Percentiles rank a stretch among this genome's conserved stretches.
phyloP scores from a whole-genome alignment of 495 filamentous ascomycete species.

The Amniculicola lignicola region DNA sequence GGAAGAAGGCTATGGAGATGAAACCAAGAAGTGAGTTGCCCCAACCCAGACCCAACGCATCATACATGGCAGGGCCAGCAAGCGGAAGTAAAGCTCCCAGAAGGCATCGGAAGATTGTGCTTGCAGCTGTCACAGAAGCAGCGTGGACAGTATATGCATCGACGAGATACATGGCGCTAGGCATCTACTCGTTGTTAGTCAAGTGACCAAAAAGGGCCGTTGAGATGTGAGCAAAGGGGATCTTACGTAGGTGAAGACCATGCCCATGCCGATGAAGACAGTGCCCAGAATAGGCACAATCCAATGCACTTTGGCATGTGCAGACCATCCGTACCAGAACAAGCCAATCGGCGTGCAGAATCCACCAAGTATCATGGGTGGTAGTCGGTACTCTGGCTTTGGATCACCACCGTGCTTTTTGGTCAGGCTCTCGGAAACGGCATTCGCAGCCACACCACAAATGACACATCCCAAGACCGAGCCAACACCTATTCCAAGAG shows the following conservation, averaged over 20 bases:
- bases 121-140: slow-evolving; percentile 26
- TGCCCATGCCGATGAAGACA: slow-evolving; percentile 32
- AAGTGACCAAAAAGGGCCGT: too few relatives aligned
- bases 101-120: slow-evolving; percentile 23
- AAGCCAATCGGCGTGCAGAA: slow-evolving; percentile 17
- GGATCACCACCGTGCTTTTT: neutral
- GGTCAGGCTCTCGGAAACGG: slow-evolving; percentile 8
- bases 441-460: too few relatives aligned
- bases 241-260: too few relatives aligned
- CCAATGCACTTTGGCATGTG: slow-evolving; percentile 34
- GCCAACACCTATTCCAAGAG: slow-evolving; percentile 27
- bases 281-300: slow-evolving; percentile 36
- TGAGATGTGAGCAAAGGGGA: too few relatives aligned
- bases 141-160: slow-evolving; percentile 29
- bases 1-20: slow-evolving; percentile 43
- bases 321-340: slow-evolving; percentile 29
- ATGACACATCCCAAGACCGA: slow-evolving; percentile 34
- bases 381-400: slow-evolving; percentile 49
- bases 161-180: slow-evolving; percentile 27
- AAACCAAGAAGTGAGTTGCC: slow-evolving; percentile 30
- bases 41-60: slow-evolving; percentile 29
- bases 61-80: slow-evolving; percentile 24
- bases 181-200: too few relatives aligned
- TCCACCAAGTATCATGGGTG: slow-evolving; percentile 13
- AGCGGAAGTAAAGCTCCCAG: slow-evolving; percentile 28